phyloP scores from a whole-genome alignment of 2,329 filamentous ascomycete genomes.

The Aspergillus quadrilineatus region DNA sequence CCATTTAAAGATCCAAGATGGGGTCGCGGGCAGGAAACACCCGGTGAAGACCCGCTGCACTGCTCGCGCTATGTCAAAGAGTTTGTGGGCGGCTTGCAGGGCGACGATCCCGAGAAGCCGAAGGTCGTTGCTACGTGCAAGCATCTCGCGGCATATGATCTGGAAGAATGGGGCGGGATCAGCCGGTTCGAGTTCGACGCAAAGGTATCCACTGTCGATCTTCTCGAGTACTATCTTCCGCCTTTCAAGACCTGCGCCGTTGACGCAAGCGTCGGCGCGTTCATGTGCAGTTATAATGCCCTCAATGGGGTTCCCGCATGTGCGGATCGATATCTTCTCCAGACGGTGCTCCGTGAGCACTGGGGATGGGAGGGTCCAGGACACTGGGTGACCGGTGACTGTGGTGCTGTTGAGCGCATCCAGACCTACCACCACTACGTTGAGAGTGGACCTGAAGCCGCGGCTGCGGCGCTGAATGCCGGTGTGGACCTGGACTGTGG shows the following conservation, averaged over 20 bases:
- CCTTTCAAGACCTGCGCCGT: neutral
- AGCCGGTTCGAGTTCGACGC: neutral
- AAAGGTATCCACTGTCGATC: neutral
- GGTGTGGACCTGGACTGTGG: neutral
- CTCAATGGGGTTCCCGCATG: neutral
- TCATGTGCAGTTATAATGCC: slow-evolving; percentile 3
- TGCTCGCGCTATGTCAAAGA: neutral
- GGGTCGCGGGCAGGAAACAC: neutral
- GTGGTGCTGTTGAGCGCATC: neutral
- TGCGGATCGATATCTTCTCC: neutral
- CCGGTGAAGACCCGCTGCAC: neutral
- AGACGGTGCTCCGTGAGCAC: neutral
- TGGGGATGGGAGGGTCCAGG: neutral
- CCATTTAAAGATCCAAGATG: slow-evolving; percentile 1
- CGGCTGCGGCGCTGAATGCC: neutral
- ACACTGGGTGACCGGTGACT: neutral
- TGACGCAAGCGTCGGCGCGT: neutral
- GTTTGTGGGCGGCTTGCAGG: neutral
- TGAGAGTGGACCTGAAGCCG: neutral
- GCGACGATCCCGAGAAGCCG: neutral
- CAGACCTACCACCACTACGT: neutral
- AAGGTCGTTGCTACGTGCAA: neutral
- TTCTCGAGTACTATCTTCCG: neutral
- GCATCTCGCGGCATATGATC: neutral
- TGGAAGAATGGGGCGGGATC: neutral